Conservation (phyloP, 2,329 filamentous ascomycete species). For the Exophiala dermatitidis region DNA sequence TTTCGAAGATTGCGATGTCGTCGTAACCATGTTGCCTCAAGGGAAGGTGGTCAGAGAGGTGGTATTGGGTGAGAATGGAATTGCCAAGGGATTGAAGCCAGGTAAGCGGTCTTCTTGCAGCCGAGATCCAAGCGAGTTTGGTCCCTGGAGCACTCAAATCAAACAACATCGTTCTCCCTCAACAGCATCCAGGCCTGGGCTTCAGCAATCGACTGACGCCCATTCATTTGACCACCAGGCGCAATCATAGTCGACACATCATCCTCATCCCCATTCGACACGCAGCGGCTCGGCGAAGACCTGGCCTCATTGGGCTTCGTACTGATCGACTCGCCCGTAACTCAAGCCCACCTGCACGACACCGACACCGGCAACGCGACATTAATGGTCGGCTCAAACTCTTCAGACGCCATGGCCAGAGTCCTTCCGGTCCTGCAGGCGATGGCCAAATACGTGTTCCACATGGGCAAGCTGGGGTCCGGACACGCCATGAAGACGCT, state of each 20-base stretch:
- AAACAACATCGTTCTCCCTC: too few relatives aligned
- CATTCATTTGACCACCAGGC: background rate
- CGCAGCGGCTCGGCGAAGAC: slow-evolving; percentile 17
- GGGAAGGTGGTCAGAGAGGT: slow-evolving; percentile 33
- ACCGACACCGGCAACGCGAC: slow-evolving; percentile 23
- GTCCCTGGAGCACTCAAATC: too few relatives aligned
- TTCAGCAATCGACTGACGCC: background rate
- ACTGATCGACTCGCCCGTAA: slow-evolving; percentile 22
- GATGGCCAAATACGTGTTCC: slow-evolving; percentile 25
- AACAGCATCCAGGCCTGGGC: background rate
- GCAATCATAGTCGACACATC: slow-evolving; percentile 24
- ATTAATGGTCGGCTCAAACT: slow-evolving; percentile 22
- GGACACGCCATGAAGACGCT: slow-evolving; percentile 25
- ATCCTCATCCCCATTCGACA: slow-evolving; percentile 24
- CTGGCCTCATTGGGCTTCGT: slow-evolving; percentile 12
- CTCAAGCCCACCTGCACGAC: slow-evolving; percentile 21
- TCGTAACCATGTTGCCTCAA: slow-evolving; percentile 34
- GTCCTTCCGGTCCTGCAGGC: slow-evolving; percentile 20
- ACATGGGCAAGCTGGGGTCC: slow-evolving; percentile 21
- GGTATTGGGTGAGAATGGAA: slow-evolving; percentile 27
- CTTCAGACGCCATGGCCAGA: slow-evolving; percentile 14
- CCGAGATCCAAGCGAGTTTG: background rate
- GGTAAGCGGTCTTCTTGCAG: slow-evolving; percentile 17
- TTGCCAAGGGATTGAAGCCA: slow-evolving; percentile 29
- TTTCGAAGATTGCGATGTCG: slow-evolving; percentile 31